Evolutionary conservation across 352 stramenopile genomes (phyloP), one percentile per base, ranked within the genome.

Genomic region (Phytophthora sojae): DNA sequence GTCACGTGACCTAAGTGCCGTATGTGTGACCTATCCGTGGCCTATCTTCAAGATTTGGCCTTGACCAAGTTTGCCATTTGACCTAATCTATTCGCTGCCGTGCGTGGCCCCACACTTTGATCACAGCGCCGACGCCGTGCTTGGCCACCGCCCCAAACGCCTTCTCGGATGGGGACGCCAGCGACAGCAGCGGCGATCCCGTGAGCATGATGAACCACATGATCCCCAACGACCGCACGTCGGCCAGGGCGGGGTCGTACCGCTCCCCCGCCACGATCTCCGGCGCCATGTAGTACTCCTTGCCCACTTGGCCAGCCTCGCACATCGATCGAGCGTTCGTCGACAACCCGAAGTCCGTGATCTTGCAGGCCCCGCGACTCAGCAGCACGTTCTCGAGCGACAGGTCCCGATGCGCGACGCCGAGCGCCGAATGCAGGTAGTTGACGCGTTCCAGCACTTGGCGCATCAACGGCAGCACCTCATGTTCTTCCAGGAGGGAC

Each of bases 191-290:
- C 15, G 79, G 82, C 12, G 83, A 91, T 1, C 86, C 86, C 5
- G 82, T 90, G 3, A 93, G 44, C 45, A 93, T 59, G 42, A 92
- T 88, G 61, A 91, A 93, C 54, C 85, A 69, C 67, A 93, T 78
- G 47, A 90, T 80, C 1, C 82, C 82, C 6, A 93, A 59, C 3
- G 86, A 93, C 83, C 83, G 92, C 82, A 80, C 6, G 92, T 59
- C 3, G 86, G 92, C 83, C 83, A 93, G 58, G 15, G 57, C 58
- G 2, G 83, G 76, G 32, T 90, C 73, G 55, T 93, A 92, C 12
- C 35, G 32, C 4, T 72, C 74, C 21, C 73, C 72, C 8, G 75
- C 64, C 25, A 82, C 75, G 7, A 86, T 73, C 64, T 88, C 80
- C 2, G 78, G 80, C 6, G 81, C 81, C 78, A 85, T 88, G 71